Evolutionary conservation across 2,329 filamentous ascomycete species (phyloP).

Genomic region (Pseudogymnoascus sp.): DNA sequence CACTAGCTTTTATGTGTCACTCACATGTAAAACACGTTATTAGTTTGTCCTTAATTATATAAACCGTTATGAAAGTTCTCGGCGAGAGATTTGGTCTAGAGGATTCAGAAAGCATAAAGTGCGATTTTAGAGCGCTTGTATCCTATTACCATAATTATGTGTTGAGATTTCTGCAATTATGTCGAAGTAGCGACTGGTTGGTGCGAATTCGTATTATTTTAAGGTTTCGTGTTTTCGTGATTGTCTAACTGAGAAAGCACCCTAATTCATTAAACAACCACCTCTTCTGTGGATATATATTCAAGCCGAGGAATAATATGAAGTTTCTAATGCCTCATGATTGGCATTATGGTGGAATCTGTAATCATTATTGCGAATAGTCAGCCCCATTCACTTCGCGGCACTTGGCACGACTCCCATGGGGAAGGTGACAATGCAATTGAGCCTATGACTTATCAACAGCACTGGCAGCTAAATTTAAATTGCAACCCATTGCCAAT

Average conservation of each 20-base stretch:
- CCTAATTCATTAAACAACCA: not conserved
- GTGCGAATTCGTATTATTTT: not conserved
- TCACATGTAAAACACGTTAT: not conserved
- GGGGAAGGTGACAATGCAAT: not conserved
- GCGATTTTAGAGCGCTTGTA: not conserved
- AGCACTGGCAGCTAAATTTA: not conserved
- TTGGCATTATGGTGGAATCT: not conserved
- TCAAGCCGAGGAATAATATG: not conserved
- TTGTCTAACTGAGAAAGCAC: not conserved
- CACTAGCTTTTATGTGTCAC: no score
- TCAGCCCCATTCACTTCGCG: not conserved
- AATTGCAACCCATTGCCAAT: not conserved
- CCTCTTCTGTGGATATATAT: not conserved
- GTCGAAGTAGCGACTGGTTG: not conserved
- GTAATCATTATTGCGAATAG: not conserved
- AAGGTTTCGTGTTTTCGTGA: not conserved
- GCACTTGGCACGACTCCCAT: conserved; percentile 1
- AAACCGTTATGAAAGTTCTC: not conserved
- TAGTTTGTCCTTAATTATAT: not conserved
- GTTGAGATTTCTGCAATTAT: not conserved
- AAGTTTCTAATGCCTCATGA: not conserved
- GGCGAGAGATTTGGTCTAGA: not conserved
- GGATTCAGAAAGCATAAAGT: not conserved
- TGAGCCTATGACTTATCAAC: not conserved
- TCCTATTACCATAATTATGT: not conserved